A percentile compares a stretch with the other conserved stretches of the same genome.
Conservation (phyloP, 2,329 filamentous ascomycete genomes). For the Paraconiothyrium brasiliense region DNA sequence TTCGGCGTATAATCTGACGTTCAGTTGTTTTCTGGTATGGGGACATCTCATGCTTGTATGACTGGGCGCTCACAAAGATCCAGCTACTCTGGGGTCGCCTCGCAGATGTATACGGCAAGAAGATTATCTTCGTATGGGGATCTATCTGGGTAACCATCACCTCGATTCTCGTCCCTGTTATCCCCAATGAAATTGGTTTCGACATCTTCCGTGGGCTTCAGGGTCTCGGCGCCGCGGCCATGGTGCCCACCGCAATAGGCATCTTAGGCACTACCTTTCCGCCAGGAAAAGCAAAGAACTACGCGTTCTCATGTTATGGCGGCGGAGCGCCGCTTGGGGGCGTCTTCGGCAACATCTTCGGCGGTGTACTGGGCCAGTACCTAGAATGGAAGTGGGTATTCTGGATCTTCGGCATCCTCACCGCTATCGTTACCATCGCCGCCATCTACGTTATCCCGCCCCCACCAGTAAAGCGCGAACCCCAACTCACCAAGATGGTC, state of each 20-base stretch:
- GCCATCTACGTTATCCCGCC: slow-evolving; percentile 69
- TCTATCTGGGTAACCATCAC: slow-evolving; percentile 70
- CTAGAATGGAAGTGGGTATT: slow-evolving; percentile 48
- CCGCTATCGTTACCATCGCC: slow-evolving; percentile 64
- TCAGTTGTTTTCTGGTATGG: slow-evolving; percentile 68
- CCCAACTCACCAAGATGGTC: slow-evolving; percentile 57
- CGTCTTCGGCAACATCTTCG: slow-evolving; percentile 71
- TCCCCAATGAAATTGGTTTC: slow-evolving; percentile 73
- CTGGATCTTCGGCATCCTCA: slow-evolving; percentile 70
- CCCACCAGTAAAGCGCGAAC: slow-evolving; percentile 48
- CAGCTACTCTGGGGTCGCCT: slow-evolving; percentile 71
- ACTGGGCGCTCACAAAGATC: slow-evolving; percentile 11
- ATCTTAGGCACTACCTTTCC: slow-evolving; percentile 74
- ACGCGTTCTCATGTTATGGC: slow-evolving; percentile 64
- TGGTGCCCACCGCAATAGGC: slow-evolving; percentile 75
- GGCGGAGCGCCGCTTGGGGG: slow-evolving; percentile 72
- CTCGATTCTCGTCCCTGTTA: slow-evolving; percentile 69
- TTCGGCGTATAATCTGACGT: slow-evolving; percentile 71
- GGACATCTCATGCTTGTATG: too few species aligned
- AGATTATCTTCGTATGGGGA: slow-evolving; percentile 70
- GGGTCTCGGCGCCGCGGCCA: slow-evolving; percentile 73
- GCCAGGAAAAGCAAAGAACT: slow-evolving; percentile 74
- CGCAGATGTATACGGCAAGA: slow-evolving; percentile 73
- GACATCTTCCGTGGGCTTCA: slow-evolving; percentile 73
- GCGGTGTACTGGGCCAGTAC: slow-evolving; percentile 71